phyloP scores from a whole-genome alignment of 192 early-diverging fungal species.

The Podochytrium sp. region DNA sequence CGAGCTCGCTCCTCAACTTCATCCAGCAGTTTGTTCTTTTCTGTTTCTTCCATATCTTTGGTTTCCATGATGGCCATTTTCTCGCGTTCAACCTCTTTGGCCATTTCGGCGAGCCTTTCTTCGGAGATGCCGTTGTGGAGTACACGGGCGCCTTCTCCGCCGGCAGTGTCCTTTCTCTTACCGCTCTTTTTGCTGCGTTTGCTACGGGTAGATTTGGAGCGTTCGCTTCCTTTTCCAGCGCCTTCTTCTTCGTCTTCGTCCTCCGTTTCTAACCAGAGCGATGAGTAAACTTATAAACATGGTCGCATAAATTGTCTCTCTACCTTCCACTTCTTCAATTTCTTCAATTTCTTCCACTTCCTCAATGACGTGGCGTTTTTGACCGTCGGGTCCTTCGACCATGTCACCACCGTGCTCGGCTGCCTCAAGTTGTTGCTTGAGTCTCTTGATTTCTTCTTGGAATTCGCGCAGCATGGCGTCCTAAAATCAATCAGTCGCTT shows the following conservation, averaged over 20 bases:
- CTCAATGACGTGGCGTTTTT: conserved; percentile 38
- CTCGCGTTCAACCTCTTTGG: conserved; percentile 55
- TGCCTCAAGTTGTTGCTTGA: conserved; percentile 58
- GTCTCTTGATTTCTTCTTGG: conserved; percentile 67
- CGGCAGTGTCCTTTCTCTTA: conserved; percentile 7
- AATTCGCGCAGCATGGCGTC: conserved; percentile 70
- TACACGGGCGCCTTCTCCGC: background rate
- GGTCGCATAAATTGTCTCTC: too few relatives aligned
- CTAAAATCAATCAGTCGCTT: conserved; percentile 19
- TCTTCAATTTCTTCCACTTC: conserved; percentile 57
- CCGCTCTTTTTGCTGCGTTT: conserved; percentile 3
- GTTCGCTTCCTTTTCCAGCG: conserved; percentile 27
- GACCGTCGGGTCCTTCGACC: conserved; percentile 41
- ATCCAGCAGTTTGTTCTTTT: conserved; percentile 50
- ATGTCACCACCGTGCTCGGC: conserved; percentile 41
- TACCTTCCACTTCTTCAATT: conserved; percentile 59
- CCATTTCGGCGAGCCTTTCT: conserved; percentile 44
- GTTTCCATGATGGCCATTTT: conserved; percentile 55
- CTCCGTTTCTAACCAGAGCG: conserved; percentile 54
- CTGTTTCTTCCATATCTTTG: conserved; percentile 62
- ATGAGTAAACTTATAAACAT: too few relatives aligned
- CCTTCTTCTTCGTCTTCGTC: conserved; percentile 43
- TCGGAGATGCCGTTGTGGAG: conserved; percentile 38
- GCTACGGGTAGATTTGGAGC: background rate
- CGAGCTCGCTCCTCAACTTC: conserved; percentile 50